These are phyloP conservation scores for Hypoxylon trugodes DNA, from an alignment of 495 filamentous ascomycete species.

Conservation along the genomic window DNA sequence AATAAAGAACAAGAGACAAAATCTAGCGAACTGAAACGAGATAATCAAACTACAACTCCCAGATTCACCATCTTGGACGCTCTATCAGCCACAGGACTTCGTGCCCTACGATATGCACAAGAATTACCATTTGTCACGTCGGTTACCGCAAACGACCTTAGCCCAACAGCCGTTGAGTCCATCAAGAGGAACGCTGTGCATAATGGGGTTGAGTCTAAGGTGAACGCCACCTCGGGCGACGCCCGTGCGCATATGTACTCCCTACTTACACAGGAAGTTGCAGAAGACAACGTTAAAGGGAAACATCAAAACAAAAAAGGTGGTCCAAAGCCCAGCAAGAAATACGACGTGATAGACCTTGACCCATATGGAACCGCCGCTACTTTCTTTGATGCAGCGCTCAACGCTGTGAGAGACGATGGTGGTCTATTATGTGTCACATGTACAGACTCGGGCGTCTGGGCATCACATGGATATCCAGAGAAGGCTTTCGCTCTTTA, in stretches of 20 bases:
- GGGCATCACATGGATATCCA: conserved; percentile 89
- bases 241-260: conserved; percentile 91
- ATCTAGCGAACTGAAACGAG: conserved; percentile 24
- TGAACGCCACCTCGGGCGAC: conserved; percentile 77
- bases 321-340: conserved; percentile 47
- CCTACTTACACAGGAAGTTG: conserved; percentile 54
- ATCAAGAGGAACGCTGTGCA: conserved; percentile 85
- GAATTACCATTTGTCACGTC: conserved; percentile 85
- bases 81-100: conserved; percentile 91
- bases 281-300: conserved; percentile 36
- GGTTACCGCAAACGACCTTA: conserved; percentile 90
- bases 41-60: conserved; percentile 17
- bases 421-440: conserved; percentile 94
- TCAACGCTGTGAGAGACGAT: conserved; percentile 81
- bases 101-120: conserved; percentile 88
- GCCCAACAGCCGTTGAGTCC: conserved; percentile 75
- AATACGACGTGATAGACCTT: conserved; percentile 93
- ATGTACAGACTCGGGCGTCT: conserved; percentile 94
- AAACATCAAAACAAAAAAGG: conserved; percentile 37
- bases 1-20: conserved; percentile 33
- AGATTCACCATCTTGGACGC: conserved; percentile 90
- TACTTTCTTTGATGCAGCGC: conserved; percentile 88
- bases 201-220: conserved; percentile 75
- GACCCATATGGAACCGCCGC: conserved; percentile 95
- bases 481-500: conserved; percentile 94